Evolutionary conservation across 2,329 filamentous ascomycete species (phyloP).

Genomic region (Colletotrichum filicis): DNA sequence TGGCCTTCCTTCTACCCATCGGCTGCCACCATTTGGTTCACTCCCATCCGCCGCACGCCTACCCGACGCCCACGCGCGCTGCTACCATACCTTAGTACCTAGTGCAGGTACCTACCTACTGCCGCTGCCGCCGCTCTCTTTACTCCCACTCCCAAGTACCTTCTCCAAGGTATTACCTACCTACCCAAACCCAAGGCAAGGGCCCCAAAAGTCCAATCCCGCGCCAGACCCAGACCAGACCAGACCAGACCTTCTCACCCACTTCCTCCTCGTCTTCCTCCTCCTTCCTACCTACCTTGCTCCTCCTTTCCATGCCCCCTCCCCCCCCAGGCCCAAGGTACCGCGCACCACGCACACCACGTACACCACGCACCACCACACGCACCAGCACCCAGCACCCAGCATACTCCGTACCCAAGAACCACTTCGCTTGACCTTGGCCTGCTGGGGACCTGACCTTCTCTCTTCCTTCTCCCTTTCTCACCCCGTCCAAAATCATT

Average conservation of each 20-base stretch:
- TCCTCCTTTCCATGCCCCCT: slow-evolving; percentile 18
- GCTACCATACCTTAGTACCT: slow-evolving; percentile 28
- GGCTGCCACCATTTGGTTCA: slow-evolving; percentile 29
- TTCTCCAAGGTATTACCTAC: no score
- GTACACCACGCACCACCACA: not conserved
- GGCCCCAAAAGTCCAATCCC: no score
- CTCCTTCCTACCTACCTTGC: slow-evolving; percentile 9
- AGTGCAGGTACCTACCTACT: not conserved
- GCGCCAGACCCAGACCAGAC: no score
- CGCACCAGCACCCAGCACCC: slow-evolving; percentile 1
- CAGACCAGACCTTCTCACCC: no score
- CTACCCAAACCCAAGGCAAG: no score
- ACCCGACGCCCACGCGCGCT: slow-evolving; percentile 27
- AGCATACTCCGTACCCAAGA: not conserved
- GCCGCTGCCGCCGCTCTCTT: slow-evolving; percentile 15
- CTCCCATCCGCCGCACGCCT: slow-evolving; percentile 12
- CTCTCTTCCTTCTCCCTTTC: slow-evolving; percentile 38
- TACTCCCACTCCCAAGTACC: not conserved
- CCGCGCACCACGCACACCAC: not conserved
- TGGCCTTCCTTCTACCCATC: slow-evolving; percentile 1
- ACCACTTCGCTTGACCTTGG: slow-evolving; percentile 5
- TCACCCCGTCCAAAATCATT: slow-evolving; percentile 48
- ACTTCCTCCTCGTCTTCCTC: not conserved
- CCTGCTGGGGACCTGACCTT: slow-evolving; percentile 16
- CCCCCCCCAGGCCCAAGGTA: slow-evolving; percentile 19